Evolutionary conservation across 169 alveolate species (phyloP).

Genomic region (Hepatocystis sp.): DNA sequence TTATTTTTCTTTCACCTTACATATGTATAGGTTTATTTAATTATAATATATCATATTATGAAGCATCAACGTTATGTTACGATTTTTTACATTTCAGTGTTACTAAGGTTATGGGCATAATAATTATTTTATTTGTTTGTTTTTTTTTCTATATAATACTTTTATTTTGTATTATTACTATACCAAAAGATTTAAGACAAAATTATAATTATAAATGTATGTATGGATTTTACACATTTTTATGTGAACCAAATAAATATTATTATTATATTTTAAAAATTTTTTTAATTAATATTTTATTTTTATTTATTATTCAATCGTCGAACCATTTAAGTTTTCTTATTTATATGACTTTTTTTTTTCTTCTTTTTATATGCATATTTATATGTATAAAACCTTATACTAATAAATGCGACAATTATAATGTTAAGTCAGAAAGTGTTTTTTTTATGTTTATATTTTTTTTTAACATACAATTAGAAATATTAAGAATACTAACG

Average conservation of each 20-base stretch:
- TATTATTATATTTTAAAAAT: constrained; percentile 51
- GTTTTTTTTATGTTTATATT: constrained; percentile 68
- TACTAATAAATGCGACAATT: constrained; percentile 6
- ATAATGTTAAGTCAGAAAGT: constrained; percentile 24
- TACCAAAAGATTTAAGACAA: background rate
- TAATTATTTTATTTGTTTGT: constrained; percentile 9
- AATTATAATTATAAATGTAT: constrained; percentile 33
- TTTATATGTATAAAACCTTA: constrained; percentile 43
- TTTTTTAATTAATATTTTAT: constrained; percentile 37
- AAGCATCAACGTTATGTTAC: constrained; percentile 33
- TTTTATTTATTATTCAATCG: constrained; percentile 26
- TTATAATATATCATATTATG: constrained; percentile 50
- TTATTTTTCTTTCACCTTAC: constrained; percentile 62
- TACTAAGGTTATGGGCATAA: constrained; percentile 25
- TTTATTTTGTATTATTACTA: constrained; percentile 25
- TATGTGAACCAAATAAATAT: constrained; percentile 26
- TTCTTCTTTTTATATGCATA: constrained; percentile 49
- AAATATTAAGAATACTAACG: constrained; percentile 59
- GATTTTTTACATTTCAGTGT: constrained; percentile 9
- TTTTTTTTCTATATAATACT: constrained; percentile 26
- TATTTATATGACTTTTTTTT: constrained; percentile 24
- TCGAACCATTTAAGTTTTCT: constrained; percentile 44
- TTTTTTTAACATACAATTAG: constrained; percentile 74
- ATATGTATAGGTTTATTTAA: constrained; percentile 64
- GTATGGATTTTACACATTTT: constrained; percentile 69